These are phyloP conservation scores for Chytriomyces sp. DNA, from an alignment of 192 early-diverging fungal genomes.

Conservation along the genomic window DNA sequence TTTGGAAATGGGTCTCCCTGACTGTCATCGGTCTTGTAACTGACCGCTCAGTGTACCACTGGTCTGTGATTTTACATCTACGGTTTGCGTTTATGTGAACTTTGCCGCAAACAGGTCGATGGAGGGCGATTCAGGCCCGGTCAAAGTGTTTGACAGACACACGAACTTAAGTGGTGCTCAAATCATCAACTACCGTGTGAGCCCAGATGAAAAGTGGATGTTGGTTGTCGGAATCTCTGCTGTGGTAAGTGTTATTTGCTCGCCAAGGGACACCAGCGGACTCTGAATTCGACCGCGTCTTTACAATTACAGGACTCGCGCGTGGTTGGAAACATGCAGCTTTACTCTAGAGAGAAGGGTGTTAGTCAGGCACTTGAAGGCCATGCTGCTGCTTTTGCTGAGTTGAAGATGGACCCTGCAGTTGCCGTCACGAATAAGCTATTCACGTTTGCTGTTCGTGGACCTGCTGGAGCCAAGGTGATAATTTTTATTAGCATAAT, in stretches of 20 bases:
- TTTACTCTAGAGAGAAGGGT: slow-evolving; percentile 89
- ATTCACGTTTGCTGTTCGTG: slow-evolving; percentile 91
- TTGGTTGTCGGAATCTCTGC: slow-evolving; percentile 93
- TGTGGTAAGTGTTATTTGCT: slow-evolving; percentile 46
- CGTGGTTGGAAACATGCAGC: slow-evolving; percentile 95
- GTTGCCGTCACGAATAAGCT: slow-evolving; percentile 70
- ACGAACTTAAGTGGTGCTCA: slow-evolving; percentile 79
- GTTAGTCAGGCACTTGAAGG: slow-evolving; percentile 95
- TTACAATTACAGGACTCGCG: slow-evolving; percentile 64
- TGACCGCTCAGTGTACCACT: slow-evolving; percentile 88
- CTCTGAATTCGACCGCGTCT: neutral
- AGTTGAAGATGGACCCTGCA: slow-evolving; percentile 77
- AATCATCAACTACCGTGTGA: slow-evolving; percentile 95
- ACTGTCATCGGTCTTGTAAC: slow-evolving; percentile 89
- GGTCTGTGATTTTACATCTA: slow-evolving; percentile 44
- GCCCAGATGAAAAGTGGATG: slow-evolving; percentile 92
- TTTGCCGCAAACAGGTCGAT: slow-evolving; percentile 55
- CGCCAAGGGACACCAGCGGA: neutral
- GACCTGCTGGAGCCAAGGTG: slow-evolving; percentile 79
- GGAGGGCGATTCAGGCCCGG: slow-evolving; percentile 81
- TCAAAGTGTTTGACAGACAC: slow-evolving; percentile 94
- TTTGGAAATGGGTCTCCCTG: slow-evolving; percentile 94
- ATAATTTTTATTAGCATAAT: neutral
- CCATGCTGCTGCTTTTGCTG: slow-evolving; percentile 94
- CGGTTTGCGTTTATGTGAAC: neutral